Conservation (phyloP, 192 early-diverging fungal species). For the Coemansia sp. region DNA sequence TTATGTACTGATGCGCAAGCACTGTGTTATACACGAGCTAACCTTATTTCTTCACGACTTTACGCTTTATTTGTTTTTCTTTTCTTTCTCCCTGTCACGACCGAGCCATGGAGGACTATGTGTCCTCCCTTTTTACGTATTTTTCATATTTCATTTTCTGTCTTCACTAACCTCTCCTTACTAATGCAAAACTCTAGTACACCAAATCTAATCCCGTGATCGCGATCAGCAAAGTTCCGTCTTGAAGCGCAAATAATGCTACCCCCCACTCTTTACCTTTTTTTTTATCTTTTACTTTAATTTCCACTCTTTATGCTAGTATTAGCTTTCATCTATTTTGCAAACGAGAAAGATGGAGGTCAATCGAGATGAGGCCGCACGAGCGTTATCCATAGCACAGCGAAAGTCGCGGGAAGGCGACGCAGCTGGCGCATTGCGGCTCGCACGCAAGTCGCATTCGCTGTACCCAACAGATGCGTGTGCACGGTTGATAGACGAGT, state of each 20-base stretch:
- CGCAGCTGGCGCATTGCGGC: conserved; percentile 68
- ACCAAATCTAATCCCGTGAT: neutral
- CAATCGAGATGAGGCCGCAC: conserved; percentile 85
- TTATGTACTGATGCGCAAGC: neutral
- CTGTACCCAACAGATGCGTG: conserved; percentile 74
- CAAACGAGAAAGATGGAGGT: conserved; percentile 59
- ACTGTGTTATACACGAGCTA: too few relatives aligned
- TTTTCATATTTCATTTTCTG: too few relatives aligned
- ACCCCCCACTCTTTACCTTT: too few relatives aligned
- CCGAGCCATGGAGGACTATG: too few relatives aligned
- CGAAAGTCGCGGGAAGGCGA: conserved; percentile 66
- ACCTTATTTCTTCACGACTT: too few relatives aligned
- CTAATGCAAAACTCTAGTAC: neutral
- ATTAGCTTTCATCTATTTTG: conserved; percentile 9
- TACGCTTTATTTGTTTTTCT: too few relatives aligned
- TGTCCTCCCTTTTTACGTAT: too few relatives aligned
- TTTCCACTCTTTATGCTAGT: neutral
- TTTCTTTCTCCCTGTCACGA: too few relatives aligned
- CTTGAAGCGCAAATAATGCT: too few relatives aligned
- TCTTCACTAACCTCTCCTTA: too few relatives aligned
- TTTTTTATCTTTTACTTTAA: too few relatives aligned
- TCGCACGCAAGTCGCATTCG: conserved; percentile 77
- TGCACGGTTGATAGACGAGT: conserved; percentile 56
- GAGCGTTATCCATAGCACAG: conserved; percentile 77
- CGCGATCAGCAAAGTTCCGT: neutral